Evolutionary conservation across 352 stramenopile species (phyloP).

Genomic region (Pythium rhizo-oryzae): DNA sequence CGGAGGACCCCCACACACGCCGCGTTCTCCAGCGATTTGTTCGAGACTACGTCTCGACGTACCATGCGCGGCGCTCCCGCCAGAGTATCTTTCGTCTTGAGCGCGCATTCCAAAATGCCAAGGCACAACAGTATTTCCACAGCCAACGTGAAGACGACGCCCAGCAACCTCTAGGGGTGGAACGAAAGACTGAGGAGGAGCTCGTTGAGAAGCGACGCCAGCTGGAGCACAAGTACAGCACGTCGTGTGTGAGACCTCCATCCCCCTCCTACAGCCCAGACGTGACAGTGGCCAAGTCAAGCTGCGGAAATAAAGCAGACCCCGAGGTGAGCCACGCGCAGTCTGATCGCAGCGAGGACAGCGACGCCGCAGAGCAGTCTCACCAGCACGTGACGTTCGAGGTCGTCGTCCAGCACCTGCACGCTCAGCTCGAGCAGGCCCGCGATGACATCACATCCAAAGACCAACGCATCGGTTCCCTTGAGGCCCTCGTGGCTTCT

Average conservation of each 20-base stretch:
- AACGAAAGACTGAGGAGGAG: not conserved
- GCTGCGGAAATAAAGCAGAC: not conserved
- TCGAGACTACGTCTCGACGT: slow-evolving; percentile 19
- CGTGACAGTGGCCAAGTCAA: slow-evolving; percentile 10
- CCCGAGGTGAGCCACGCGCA: no score
- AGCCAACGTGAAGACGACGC: not conserved
- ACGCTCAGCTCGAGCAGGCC: slow-evolving; percentile 25
- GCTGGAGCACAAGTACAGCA: slow-evolving; percentile 9
- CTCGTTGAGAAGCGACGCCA: not conserved
- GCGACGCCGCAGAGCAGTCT: slow-evolving; percentile 6
- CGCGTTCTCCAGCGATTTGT: slow-evolving; percentile 31
- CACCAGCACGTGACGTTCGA: slow-evolving; percentile 36
- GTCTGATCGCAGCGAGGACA: slow-evolving; percentile 17
- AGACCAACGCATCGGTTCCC: slow-evolving; percentile 29
- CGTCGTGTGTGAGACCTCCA: not conserved
- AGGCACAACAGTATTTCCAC: not conserved
- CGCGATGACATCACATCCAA: slow-evolving; percentile 10
- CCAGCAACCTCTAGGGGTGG: not conserved
- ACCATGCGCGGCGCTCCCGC: slow-evolving; percentile 16
- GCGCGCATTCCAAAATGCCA: slow-evolving; percentile 26
- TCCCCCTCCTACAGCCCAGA: not conserved
- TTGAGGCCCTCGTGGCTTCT: slow-evolving; percentile 28
- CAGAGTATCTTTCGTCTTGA: slow-evolving; percentile 17
- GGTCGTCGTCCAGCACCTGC: slow-evolving; percentile 38
- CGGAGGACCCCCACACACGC: not conserved